These are phyloP conservation scores for Castanospermum australe DNA, from an alignment of 306 rosid genomes.

Conservation along the genomic window DNA sequence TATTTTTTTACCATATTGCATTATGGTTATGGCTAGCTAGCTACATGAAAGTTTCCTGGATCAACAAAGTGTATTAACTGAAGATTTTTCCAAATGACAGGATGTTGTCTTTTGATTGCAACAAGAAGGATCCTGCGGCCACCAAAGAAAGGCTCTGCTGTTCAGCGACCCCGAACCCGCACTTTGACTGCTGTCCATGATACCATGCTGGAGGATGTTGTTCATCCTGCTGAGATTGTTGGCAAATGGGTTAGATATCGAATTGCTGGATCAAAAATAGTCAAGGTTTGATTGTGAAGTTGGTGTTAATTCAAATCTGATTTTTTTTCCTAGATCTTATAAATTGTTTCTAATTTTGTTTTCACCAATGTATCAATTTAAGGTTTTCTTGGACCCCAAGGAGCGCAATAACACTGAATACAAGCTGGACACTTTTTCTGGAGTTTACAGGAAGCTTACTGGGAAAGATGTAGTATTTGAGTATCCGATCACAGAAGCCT, in stretches of 20 bases:
- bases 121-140: constrained; percentile 65
- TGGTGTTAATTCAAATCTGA: neutral
- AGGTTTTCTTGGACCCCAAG: constrained; percentile 66
- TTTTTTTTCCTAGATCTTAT: neutral
- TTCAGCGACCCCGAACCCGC: constrained; percentile 59
- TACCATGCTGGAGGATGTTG: constrained; percentile 60
- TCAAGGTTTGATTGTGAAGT: constrained; percentile 40
- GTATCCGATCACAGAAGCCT: constrained; percentile 52
- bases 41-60: neutral
- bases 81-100: constrained; percentile 22
- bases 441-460: constrained; percentile 62
- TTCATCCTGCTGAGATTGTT: constrained; percentile 76
- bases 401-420: constrained; percentile 68
- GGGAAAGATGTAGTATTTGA: constrained; percentile 62
- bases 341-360: neutral
- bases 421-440: constrained; percentile 58
- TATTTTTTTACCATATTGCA: neutral
- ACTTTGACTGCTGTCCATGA: constrained; percentile 68
- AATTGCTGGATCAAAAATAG: constrained; percentile 68
- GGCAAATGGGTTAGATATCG: constrained; percentile 68
- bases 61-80: neutral
- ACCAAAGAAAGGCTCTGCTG: constrained; percentile 74
- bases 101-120: constrained; percentile 62
- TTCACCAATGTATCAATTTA: neutral
- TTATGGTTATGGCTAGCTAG: no score